Percentiles rank a stretch among this genome's conserved stretches.
These are phyloP conservation scores for Leptographium lundbergii DNA, from an alignment of 2,329 filamentous ascomycete genomes.

Conservation along the genomic window DNA sequence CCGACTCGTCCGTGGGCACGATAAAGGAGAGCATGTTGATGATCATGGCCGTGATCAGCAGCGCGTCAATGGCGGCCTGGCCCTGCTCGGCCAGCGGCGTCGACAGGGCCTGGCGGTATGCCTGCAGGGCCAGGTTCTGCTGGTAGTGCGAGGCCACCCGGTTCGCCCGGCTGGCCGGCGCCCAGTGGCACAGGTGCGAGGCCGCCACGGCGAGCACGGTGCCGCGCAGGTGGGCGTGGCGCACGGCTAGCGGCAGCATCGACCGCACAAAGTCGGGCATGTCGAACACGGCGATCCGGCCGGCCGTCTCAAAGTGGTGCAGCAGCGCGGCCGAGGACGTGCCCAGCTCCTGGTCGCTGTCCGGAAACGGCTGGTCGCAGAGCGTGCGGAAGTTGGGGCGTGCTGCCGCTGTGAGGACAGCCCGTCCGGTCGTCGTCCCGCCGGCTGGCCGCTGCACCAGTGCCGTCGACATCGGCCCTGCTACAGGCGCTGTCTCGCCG, in stretches of 20 bases:
- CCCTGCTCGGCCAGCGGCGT: slow-evolving; percentile 10
- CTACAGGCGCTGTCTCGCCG: not conserved
- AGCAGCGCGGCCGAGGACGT: slow-evolving; percentile 10
- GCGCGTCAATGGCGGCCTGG: slow-evolving; percentile 11
- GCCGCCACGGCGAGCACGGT: slow-evolving; percentile 12
- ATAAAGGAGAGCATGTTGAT: slow-evolving; percentile 14
- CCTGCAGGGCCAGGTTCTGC: slow-evolving; percentile 11
- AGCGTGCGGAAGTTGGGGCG: slow-evolving; percentile 4
- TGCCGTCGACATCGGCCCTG: not conserved
- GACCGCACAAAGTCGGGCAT: slow-evolving; percentile 11
- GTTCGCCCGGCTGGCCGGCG: slow-evolving; percentile 6
- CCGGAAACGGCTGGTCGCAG: slow-evolving; percentile 3
- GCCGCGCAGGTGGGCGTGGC: slow-evolving; percentile 10
- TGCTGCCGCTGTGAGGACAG: not conserved
- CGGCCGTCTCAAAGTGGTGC: slow-evolving; percentile 9
- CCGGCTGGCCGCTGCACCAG: not conserved
- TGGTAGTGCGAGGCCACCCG: slow-evolving; percentile 14
- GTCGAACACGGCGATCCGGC: slow-evolving; percentile 5
- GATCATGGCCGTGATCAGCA: slow-evolving; percentile 14
- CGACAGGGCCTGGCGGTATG: slow-evolving; percentile 10
- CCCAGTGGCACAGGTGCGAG: slow-evolving; percentile 12
- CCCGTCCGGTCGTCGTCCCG: not conserved
- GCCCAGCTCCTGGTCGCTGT: slow-evolving; percentile 5
- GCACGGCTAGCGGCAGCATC: slow-evolving; percentile 6
- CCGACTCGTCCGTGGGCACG: slow-evolving; percentile 11